Conservation (phyloP, 2,329 filamentous ascomycete species). For the Pseudogymnoascus sp. region DNA sequence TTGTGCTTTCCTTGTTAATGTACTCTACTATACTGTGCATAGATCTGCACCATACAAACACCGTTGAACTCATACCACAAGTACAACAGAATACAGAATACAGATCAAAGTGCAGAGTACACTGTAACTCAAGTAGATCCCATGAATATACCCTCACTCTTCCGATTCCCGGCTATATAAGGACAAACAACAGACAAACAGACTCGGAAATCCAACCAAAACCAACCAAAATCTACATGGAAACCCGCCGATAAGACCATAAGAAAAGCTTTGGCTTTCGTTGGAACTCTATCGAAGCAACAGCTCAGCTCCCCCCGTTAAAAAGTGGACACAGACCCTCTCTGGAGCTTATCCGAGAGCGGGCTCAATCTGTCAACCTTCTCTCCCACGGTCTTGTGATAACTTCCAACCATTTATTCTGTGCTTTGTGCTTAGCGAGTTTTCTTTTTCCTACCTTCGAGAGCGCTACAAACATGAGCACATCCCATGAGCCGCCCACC, state of each 20-base stretch:
- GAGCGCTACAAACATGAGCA: slow-evolving; percentile 1
- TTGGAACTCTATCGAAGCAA: slow-evolving; percentile 7
- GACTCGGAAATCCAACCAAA: not conserved
- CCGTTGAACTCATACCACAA: not conserved
- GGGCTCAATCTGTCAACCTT: slow-evolving; percentile 3
- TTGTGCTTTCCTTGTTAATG: not conserved
- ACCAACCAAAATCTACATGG: not conserved
- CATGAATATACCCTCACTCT: not conserved
- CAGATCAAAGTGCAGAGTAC: not conserved
- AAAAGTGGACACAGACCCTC: slow-evolving; percentile 5
- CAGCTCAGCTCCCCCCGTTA: slow-evolving; percentile 1
- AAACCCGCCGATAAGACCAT: not conserved
- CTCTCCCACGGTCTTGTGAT: slow-evolving; percentile 4
- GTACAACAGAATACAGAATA: not conserved
- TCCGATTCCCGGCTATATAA: not conserved
- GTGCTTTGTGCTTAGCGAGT: slow-evolving; percentile 4
- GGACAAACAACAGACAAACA: not conserved
- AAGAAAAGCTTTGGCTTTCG: slow-evolving; percentile 1
- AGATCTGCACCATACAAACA: slow-evolving; percentile 1
- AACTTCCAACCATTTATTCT: slow-evolving; percentile 6
- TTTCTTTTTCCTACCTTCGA: not conserved
- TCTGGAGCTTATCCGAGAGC: slow-evolving; percentile 5
- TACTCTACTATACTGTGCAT: not conserved
- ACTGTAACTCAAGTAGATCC: not conserved
- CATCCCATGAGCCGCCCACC: slow-evolving; percentile 5